A percentile compares a stretch with the other conserved stretches of the same genome.
phyloP scores from a whole-genome alignment of 192 early-diverging fungal genomes.

The Backusella macrospora region DNA sequence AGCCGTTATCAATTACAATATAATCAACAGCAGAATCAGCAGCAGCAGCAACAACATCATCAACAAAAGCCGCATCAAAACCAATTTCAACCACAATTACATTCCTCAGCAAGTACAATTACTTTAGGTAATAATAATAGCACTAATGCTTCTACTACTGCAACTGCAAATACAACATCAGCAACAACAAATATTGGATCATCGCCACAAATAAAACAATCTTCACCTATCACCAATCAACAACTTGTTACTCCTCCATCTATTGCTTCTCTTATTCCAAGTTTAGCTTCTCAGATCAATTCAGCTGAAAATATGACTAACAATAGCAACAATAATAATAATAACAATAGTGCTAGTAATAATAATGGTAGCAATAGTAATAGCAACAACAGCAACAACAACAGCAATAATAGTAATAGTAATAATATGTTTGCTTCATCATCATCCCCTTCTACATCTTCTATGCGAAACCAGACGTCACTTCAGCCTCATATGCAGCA shows the following conservation, averaged over 20 bases:
- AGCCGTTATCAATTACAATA: constrained; percentile 3
- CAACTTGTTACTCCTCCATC: neutral
- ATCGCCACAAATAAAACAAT: constrained; percentile 12
- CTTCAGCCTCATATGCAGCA: neutral
- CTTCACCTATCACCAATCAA: neutral
- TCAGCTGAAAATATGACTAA: neutral
- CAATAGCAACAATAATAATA: neutral
- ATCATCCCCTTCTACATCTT: neutral
- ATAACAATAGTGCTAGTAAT: neutral
- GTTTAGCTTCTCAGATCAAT: neutral
- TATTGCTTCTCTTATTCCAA: neutral
- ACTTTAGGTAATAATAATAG: constrained; percentile 3
- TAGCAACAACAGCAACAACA: neutral
- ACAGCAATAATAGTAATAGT: neutral
- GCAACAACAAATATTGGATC: neutral
- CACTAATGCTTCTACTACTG: neutral
- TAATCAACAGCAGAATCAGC: neutral
- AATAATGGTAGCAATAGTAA: neutral
- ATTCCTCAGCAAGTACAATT: neutral
- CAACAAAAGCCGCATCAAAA: constrained; percentile 12
- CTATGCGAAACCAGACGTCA: constrained; percentile 7
- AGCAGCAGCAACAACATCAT: neutral
- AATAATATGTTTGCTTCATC: neutral
- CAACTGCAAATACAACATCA: neutral
- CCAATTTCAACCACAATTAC: neutral